Conservation (phyloP, 2,329 filamentous ascomycete species). For the Neocatenulostroma microsporum region DNA sequence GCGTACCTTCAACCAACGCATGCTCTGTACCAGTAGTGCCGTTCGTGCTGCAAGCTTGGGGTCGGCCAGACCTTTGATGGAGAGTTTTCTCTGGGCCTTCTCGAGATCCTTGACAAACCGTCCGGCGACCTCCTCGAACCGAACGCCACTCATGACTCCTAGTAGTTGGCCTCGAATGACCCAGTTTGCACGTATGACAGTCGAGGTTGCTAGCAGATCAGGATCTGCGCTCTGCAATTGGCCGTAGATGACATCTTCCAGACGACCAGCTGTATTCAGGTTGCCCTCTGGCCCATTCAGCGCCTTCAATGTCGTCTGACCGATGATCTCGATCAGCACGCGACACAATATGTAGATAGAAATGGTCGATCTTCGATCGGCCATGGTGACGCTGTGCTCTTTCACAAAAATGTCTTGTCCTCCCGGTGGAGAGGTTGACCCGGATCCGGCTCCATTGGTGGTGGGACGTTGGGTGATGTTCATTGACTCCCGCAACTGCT, state of each 20-base stretch:
- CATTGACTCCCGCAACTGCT: slow-evolving; percentile 17
- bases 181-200: slow-evolving; percentile 89
- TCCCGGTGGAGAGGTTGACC: slow-evolving; percentile 15
- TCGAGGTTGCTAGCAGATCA: slow-evolving; percentile 68
- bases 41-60: slow-evolving; percentile 71
- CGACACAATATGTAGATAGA: slow-evolving; percentile 95
- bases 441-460: slow-evolving; percentile 12
- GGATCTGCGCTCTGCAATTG: slow-evolving; percentile 84
- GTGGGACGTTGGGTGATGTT: slow-evolving; percentile 18
- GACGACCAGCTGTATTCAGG: slow-evolving; percentile 82
- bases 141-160: slow-evolving; percentile 91
- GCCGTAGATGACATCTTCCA: slow-evolving; percentile 94
- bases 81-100: slow-evolving; percentile 65
- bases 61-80: slow-evolving; percentile 59
- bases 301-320: slow-evolving; percentile 72
- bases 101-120: slow-evolving; percentile 78
- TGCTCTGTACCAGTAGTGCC: slow-evolving; percentile 79
- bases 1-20: slow-evolving; percentile 79
- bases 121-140: slow-evolving; percentile 74
- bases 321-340: slow-evolving; percentile 87
- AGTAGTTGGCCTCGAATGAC: slow-evolving; percentile 85
- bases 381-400: slow-evolving; percentile 24
- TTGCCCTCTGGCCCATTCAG: slow-evolving; percentile 51
- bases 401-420: slow-evolving; percentile 21
- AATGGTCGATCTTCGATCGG: slow-evolving; percentile 79